Conservation (phyloP, 345 rosid species). For the Eucalyptus rudis region DNA sequence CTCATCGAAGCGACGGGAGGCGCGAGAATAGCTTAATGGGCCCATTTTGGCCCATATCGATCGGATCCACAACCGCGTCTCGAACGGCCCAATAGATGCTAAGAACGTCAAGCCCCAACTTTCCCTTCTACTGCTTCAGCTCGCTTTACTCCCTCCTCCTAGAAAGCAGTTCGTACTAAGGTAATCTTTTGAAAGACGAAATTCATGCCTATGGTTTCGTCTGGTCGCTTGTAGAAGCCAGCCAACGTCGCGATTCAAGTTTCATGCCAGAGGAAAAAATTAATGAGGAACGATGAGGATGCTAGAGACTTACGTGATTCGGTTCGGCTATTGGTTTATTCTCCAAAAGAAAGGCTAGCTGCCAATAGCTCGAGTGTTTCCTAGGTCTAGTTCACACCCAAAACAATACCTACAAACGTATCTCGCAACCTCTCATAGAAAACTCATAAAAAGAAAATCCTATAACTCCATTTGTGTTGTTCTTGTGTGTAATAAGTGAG, state of each 20-base stretch:
- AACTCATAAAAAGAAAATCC: neutral
- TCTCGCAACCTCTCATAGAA: neutral
- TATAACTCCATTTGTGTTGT: neutral
- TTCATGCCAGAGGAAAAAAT: neutral
- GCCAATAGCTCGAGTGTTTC: neutral
- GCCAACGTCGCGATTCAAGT: neutral
- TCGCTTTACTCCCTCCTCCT: neutral
- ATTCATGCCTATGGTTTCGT: neutral
- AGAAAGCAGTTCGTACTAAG: neutral
- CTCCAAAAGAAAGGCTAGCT: neutral
- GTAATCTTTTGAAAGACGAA: neutral
- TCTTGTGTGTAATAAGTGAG: neutral
- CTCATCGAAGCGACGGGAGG: neutral
- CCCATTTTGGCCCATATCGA: neutral
- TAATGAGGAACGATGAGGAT: neutral
- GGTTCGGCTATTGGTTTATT: fast-evolving
- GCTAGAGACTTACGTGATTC: neutral
- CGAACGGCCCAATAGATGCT: neutral
- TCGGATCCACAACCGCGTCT: neutral
- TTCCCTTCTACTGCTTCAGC: neutral
- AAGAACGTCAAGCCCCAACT: neutral
- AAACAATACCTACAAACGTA: neutral
- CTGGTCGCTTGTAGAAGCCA: neutral
- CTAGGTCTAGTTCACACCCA: neutral
- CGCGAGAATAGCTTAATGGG: neutral